Evolutionary conservation across 2,329 filamentous ascomycete genomes (phyloP).

Genomic region (Triangularia setosa): DNA sequence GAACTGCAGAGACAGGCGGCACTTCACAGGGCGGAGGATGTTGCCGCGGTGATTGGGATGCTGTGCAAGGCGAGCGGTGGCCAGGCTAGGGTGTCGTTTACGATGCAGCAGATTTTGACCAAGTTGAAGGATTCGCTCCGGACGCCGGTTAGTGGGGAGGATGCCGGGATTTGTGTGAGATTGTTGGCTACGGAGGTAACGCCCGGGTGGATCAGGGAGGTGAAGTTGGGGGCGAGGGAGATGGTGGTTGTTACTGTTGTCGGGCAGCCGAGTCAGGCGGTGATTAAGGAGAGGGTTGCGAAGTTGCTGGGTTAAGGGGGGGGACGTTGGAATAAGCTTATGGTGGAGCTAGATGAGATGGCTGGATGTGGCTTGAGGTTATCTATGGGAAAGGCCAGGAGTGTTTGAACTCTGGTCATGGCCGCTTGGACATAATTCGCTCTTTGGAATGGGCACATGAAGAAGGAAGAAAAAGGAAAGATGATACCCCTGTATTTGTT

Average conservation of each 20-base stretch:
- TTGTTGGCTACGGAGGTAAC: constrained; percentile 53
- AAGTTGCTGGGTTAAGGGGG: constrained; percentile 22
- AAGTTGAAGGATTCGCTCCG: constrained; percentile 66
- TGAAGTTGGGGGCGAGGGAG: constrained; percentile 50
- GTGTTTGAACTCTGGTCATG: neutral
- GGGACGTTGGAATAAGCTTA: neutral
- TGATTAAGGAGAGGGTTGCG: constrained; percentile 32
- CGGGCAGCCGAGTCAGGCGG: constrained; percentile 32
- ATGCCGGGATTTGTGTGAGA: constrained; percentile 47
- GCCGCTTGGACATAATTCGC: neutral
- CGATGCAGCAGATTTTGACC: constrained; percentile 58
- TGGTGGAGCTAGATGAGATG: neutral
- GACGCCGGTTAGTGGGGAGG: constrained; percentile 50
- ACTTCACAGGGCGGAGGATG: constrained; percentile 63
- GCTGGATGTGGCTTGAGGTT: neutral
- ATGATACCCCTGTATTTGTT: neutral
- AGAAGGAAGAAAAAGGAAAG: too few relatives aligned
- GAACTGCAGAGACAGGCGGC: constrained; percentile 61
- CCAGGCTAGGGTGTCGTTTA: constrained; percentile 60
- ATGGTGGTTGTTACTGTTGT: constrained; percentile 53
- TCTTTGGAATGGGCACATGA: too few relatives aligned
- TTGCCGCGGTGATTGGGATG: constrained; percentile 64
- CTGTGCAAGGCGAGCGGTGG: constrained; percentile 53
- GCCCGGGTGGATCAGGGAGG: constrained; percentile 53
- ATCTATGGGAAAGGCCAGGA: neutral